These are phyloP conservation scores for Chalara sp. DNA, from an alignment of 2,329 filamentous ascomycete species.

Conservation along the genomic window DNA sequence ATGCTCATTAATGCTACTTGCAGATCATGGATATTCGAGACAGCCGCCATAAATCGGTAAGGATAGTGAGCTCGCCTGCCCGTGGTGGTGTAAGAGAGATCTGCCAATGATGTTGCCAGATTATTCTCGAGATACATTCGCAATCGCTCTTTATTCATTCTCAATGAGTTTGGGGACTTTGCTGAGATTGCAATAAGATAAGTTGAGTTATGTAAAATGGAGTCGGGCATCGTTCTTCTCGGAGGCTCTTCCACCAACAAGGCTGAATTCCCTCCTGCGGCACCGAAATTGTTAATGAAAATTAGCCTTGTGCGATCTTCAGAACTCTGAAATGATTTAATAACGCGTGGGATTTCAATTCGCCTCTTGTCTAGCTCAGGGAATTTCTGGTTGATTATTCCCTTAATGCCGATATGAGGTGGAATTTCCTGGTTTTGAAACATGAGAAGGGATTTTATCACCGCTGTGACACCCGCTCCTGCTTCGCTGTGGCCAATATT, in stretches of 20 bases:
- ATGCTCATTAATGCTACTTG: conserved; percentile 26
- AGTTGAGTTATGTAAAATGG: too few relatives aligned
- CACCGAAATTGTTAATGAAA: conserved; percentile 28
- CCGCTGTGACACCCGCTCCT: not conserved
- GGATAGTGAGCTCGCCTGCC: conserved; percentile 48
- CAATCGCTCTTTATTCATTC: conserved; percentile 8
- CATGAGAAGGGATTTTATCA: not conserved
- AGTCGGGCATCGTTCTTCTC: too few relatives aligned
- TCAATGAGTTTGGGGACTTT: conserved; percentile 9
- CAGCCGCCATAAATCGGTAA: conserved; percentile 43
- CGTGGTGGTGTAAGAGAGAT: conserved; percentile 12
- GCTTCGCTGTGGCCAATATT: conserved; percentile 20
- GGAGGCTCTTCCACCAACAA: too few relatives aligned
- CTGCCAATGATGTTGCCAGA: conserved; percentile 2
- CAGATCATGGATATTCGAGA: conserved; percentile 37
- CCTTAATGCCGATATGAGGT: not conserved
- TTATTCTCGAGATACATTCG: conserved; percentile 2
- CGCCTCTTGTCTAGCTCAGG: not conserved
- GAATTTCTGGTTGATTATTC: not conserved
- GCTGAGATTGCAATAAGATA: conserved; percentile 40
- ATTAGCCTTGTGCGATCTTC: conserved; percentile 30
- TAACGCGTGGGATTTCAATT: not conserved
- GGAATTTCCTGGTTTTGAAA: not conserved
- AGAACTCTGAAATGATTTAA: not conserved
- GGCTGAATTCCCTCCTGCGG: conserved; percentile 14